phyloP scores from a whole-genome alignment of 1,284 basidiomycete genomes.

The Pseudomicrostroma phylloplanum region DNA sequence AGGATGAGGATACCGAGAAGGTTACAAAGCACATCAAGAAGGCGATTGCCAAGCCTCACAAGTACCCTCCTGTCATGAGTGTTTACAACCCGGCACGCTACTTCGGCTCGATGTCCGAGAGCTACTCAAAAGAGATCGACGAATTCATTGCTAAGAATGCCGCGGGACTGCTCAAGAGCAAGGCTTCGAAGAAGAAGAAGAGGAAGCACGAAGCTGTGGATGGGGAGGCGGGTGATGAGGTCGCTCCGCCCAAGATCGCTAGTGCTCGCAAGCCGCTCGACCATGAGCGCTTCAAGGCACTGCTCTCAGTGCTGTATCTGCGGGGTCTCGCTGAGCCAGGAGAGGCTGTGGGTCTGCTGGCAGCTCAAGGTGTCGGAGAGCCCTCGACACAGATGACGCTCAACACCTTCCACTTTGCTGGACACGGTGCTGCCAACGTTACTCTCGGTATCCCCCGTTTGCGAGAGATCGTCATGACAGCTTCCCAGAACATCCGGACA shows the following conservation, averaged over 20 bases:
- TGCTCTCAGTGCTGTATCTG: conserved; percentile 48
- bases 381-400: conserved; percentile 99
- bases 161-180: conserved; percentile 63
- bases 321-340: conserved; percentile 78
- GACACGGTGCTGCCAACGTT: conserved; percentile 98
- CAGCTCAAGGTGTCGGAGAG: conserved; percentile 98
- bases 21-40: conserved; percentile 73
- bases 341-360: conserved; percentile 91
- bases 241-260: conserved; percentile 51
- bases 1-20: conserved; percentile 66
- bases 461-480: conserved; percentile 99
- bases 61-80: conserved; percentile 70
- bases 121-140: conserved; percentile 75
- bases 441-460: conserved; percentile 98
- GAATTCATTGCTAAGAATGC: conserved; percentile 76
- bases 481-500: conserved; percentile 90
- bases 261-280: conserved; percentile 52
- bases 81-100: conserved; percentile 71
- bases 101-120: conserved; percentile 87
- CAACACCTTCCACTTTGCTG: conserved; percentile 97
- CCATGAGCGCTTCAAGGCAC: conserved; percentile 41
- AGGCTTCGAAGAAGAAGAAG: conserved; percentile 56
- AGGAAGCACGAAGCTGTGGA: conserved; percentile 36
- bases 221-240: conserved; percentile 35
- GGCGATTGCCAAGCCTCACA: conserved; percentile 74